Evolutionary conservation across 1,284 basidiomycete species (phyloP), one percentile per base, ranked within the genome.

Genomic region (Puccinia polysora): DNA sequence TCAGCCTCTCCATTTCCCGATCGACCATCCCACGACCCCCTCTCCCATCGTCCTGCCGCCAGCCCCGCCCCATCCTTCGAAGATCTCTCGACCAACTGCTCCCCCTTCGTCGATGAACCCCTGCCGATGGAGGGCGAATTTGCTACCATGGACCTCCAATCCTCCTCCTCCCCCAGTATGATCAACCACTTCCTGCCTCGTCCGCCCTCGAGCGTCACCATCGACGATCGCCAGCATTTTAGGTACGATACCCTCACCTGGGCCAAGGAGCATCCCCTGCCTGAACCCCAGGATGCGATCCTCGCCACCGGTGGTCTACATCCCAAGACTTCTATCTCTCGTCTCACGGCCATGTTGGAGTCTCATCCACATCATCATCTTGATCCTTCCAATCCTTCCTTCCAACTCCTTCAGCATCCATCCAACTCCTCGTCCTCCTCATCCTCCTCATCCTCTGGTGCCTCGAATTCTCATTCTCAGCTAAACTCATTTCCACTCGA

Each of bases 211-310:
- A 43, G 2, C 28, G 38, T 32, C 30, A 32, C 4, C 3, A 3
- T 47, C 12, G 14, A 6, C 15, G 18, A 40, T 14, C 34, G 45
- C 14, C 23, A 43, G n/a, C 36, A 65, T 7, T 56, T 56, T 32
- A 30, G 67, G 25, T 69, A 69, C 32, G 47, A 69, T 60, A 69
- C 67, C 15, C 56, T 69, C 28, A 69, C 45, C 38, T 69, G 67
- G 67, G 67, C 67, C 23, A 59, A 56, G 20, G 67, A 60, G 52
- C 55, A 69, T 36, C 34, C 36, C 10, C 59, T 47, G 36, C 65
- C 65, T 15, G 67, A 69, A 14, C 56, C 56, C 32, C 55, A 69
- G 38, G 67, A 69, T 25, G 47, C 55, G 15, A 69, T 69, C 20
- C 55, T 69, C 7, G 50, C 53, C n/a, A 67, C 65, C 18, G 65